Conservation (phyloP, 306 rosid species). For the Urtica urens region DNA sequence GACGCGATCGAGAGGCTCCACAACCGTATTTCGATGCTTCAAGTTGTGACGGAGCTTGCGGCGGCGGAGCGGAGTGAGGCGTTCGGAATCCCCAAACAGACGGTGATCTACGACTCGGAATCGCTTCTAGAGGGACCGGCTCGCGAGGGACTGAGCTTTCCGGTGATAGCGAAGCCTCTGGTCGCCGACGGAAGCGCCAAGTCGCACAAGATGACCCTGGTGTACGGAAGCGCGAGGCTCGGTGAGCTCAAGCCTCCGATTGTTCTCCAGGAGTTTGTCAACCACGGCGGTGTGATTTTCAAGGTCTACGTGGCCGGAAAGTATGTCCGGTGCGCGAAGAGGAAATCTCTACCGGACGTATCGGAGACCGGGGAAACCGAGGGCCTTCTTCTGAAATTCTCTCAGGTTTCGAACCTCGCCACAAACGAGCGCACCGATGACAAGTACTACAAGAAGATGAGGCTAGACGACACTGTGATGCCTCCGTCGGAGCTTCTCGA, state of each 20-base stretch:
- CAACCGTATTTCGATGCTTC: constrained; percentile 85
- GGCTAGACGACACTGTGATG: constrained; percentile 68
- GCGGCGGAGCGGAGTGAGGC: constrained; percentile 38
- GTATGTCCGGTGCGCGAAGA: constrained; percentile 64
- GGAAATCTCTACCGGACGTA: constrained; percentile 81
- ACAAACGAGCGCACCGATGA: constrained; percentile 48
- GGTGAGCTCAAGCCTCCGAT: constrained; percentile 70
- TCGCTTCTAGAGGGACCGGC: constrained; percentile 45
- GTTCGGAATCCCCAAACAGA: constrained; percentile 88
- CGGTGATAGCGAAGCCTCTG: constrained; percentile 71
- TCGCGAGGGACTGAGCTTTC: constrained; percentile 62
- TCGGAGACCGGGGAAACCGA: constrained; percentile 58
- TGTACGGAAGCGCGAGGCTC: constrained; percentile 49
- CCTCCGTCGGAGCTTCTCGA: constrained; percentile 56
- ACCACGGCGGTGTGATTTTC: constrained; percentile 89
- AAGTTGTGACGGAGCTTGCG: constrained; percentile 72
- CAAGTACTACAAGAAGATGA: constrained; percentile 61
- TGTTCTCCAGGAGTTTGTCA: constrained; percentile 76
- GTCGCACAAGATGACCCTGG: constrained; percentile 79
- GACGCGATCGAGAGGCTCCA: constrained; percentile 77
- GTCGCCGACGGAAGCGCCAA: constrained; percentile 90
- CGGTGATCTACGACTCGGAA: constrained; percentile 66
- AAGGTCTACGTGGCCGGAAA: constrained; percentile 80
- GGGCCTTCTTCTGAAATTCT: constrained; percentile 43
- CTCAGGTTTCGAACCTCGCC: constrained; percentile 71